Percentiles rank a stretch among this genome's conserved stretches.
phyloP scores from a whole-genome alignment of 345 rosid genomes.

The Brassica rapa region DNA sequence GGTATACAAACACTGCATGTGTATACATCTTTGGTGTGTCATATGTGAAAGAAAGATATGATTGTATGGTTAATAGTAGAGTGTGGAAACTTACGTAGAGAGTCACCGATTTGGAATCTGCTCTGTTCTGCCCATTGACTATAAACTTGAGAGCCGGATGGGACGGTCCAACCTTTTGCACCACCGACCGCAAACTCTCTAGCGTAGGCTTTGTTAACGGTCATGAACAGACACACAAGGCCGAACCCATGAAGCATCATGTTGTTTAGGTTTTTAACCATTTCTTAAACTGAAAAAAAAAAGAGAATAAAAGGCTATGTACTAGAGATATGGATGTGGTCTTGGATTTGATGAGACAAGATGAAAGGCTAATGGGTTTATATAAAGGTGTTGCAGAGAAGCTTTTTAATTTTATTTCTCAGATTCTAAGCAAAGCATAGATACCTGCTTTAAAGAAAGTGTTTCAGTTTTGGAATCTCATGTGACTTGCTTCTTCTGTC shows the following conservation, averaged over 20 bases:
- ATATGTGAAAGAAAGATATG: slow-evolving; percentile 6
- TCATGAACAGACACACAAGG: slow-evolving; percentile 43
- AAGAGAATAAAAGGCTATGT: neutral
- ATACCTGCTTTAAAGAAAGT: slow-evolving; percentile 25
- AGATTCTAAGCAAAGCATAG: slow-evolving; percentile 67
- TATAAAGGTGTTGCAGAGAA: slow-evolving; percentile 67
- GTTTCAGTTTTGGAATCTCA: slow-evolving; percentile 38
- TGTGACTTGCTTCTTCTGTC: slow-evolving; percentile 34
- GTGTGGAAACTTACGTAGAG: slow-evolving; percentile 55
- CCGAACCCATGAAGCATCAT: slow-evolving; percentile 33
- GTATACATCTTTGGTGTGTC: neutral
- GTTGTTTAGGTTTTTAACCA: slow-evolving; percentile 13
- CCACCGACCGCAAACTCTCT: slow-evolving; percentile 67
- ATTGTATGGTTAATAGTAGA: neutral
- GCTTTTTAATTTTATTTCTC: slow-evolving; percentile 53
- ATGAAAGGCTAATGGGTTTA: slow-evolving; percentile 40
- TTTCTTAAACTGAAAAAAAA: neutral
- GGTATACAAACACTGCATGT: slow-evolving; percentile 63
- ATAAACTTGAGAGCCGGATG: slow-evolving; percentile 42
- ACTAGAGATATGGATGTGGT: slow-evolving; percentile 12
- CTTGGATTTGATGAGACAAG: slow-evolving; percentile 32
- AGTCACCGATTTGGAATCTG: slow-evolving; percentile 81
- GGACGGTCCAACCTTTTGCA: slow-evolving; percentile 62
- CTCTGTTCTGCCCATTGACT: slow-evolving; percentile 71
- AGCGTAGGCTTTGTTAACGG: slow-evolving; percentile 51